These are phyloP conservation scores for Mrakia hoshinonis DNA, from an alignment of 768 basidiomycete species.

Conservation along the genomic window DNA sequence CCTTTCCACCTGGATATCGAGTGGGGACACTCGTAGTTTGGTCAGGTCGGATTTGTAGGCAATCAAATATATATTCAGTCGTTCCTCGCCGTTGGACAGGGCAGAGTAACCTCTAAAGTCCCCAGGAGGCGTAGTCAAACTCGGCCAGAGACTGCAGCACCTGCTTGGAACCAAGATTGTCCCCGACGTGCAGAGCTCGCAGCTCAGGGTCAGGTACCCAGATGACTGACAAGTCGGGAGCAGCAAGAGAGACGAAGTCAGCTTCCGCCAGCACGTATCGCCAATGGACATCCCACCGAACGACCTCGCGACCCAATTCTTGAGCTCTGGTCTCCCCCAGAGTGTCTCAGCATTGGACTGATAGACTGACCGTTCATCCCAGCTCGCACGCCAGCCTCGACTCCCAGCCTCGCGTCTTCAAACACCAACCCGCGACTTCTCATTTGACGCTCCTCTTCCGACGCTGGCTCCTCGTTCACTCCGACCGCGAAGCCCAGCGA, in stretches of 20 bases:
- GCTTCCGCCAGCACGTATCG: too few species aligned
- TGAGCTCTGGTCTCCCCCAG: too few species aligned
- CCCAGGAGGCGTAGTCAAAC: constrained; percentile 76
- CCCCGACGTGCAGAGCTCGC: constrained; percentile 45
- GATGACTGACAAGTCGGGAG: constrained; percentile 46
- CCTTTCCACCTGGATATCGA: constrained; percentile 31
- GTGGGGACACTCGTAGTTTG: too few species aligned
- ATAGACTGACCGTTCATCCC: constrained; percentile 68
- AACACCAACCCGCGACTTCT: constrained; percentile 64
- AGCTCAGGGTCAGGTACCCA: constrained; percentile 77
- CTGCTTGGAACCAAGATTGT: constrained; percentile 50
- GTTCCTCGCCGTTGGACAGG: too few species aligned
- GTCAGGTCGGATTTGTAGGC: too few species aligned
- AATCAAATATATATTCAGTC: too few species aligned
- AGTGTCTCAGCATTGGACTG: too few species aligned
- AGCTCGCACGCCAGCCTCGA: constrained; percentile 71
- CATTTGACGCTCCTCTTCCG: constrained; percentile 45
- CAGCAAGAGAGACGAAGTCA: background rate
- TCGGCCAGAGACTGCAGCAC: constrained; percentile 56
- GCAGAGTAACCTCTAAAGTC: constrained; percentile 42
- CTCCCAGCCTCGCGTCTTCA: constrained; percentile 68
- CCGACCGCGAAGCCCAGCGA: constrained; percentile 43
- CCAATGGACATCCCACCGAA: too few species aligned
- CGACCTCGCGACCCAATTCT: too few species aligned
- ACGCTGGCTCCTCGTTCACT: constrained; percentile 34